phyloP scores from a whole-genome alignment of 441 rosid species.

The Francoa sonchifolia region DNA sequence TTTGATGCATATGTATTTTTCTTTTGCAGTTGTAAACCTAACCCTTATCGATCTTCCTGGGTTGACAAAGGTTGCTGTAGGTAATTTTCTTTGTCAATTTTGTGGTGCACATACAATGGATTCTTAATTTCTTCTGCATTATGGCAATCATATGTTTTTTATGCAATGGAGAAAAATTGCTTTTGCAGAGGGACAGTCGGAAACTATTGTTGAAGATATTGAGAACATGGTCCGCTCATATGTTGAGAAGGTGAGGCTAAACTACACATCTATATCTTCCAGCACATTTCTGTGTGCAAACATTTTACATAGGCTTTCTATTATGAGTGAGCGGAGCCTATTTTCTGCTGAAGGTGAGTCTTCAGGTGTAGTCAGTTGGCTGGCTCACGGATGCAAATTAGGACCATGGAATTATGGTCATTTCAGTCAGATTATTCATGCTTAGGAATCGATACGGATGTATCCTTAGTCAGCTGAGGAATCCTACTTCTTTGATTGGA shows the following conservation, averaged over 20 bases:
- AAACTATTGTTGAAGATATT: conserved; percentile 78
- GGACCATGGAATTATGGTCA: too few relatives aligned
- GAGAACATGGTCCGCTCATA: conserved; percentile 94
- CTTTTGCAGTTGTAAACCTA: conserved; percentile 79
- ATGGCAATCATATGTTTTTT: conserved; percentile 3
- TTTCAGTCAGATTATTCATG: too few relatives aligned
- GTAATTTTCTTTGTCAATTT: conserved; percentile 29
- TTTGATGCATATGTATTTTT: conserved; percentile 12
- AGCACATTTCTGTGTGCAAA: too few relatives aligned
- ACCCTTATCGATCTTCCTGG: conserved; percentile 99
- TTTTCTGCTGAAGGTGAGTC: too few relatives aligned
- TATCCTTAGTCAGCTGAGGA: too few relatives aligned
- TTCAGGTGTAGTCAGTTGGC: too few relatives aligned
- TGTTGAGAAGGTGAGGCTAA: conserved; percentile 78
- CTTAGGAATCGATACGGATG: too few relatives aligned
- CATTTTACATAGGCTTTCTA: too few relatives aligned
- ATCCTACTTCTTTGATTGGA: too few relatives aligned
- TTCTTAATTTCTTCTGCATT: conserved; percentile 3
- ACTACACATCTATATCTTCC: not conserved
- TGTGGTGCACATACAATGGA: not conserved
- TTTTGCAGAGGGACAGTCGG: conserved; percentile 87
- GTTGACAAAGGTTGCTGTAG: conserved; percentile 98
- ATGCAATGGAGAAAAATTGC: conserved; percentile 16
- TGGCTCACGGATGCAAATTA: too few relatives aligned
- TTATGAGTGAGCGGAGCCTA: too few relatives aligned